Percentiles rank a stretch among this genome's conserved stretches.
These are phyloP conservation scores for Cystobasidium pallidum DNA, from an alignment of 1,284 basidiomycete genomes.

Conservation along the genomic window DNA sequence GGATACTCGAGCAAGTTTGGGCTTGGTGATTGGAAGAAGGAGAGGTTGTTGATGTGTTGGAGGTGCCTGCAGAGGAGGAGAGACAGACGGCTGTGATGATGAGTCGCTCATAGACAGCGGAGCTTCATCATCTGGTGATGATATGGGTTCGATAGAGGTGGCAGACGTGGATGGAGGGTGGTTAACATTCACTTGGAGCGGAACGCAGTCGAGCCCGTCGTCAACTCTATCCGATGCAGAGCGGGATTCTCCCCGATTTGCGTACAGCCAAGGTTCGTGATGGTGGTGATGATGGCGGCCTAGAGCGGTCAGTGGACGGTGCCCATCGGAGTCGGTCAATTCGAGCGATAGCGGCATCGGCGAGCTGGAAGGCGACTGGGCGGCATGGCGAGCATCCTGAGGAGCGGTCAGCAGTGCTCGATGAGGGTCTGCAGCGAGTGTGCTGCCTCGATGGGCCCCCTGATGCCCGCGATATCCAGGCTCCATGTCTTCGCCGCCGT, in stretches of 20 bases:
- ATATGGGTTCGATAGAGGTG: constrained; percentile 1
- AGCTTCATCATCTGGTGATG: constrained; percentile 26
- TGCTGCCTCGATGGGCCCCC: not conserved
- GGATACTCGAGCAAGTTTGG: constrained; percentile 22
- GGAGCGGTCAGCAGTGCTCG: not conserved
- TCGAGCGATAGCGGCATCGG: not conserved
- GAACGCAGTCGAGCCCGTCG: not conserved
- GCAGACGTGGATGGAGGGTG: not conserved
- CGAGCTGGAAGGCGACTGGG: not conserved
- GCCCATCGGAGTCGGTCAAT: constrained; percentile 1
- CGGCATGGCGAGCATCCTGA: not conserved
- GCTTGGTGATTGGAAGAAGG: not conserved
- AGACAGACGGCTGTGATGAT: constrained; percentile 1
- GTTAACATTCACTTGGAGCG: not conserved
- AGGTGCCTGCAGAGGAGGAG: not conserved
- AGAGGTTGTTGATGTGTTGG: not conserved
- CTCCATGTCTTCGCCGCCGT: not conserved
- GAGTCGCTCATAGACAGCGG: constrained; percentile 26
- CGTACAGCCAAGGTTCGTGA: not conserved
- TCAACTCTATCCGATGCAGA: not conserved
- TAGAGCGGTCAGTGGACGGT: no score
- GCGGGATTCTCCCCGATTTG: not conserved
- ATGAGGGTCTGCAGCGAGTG: not conserved
- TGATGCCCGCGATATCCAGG: not conserved
- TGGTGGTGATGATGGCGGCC: not conserved